phyloP scores from a whole-genome alignment of 2,329 filamentous ascomycete genomes.

The Cercospora canescens region DNA sequence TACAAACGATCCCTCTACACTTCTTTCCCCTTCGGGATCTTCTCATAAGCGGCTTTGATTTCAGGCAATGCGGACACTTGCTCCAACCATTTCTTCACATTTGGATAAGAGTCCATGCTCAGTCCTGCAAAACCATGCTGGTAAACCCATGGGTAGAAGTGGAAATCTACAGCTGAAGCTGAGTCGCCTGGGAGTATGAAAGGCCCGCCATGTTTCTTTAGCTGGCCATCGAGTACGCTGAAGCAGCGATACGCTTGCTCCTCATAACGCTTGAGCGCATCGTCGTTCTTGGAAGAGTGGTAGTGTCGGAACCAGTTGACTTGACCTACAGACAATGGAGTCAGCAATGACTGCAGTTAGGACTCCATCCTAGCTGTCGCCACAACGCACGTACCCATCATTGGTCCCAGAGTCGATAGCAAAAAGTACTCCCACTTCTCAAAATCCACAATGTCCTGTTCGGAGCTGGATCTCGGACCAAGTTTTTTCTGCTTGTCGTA shows the following conservation, averaged over 20 bases:
- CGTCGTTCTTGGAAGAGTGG: slow-evolving; percentile 42
- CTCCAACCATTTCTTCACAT: slow-evolving; percentile 42
- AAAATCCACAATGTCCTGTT: slow-evolving; percentile 46
- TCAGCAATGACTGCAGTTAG: not conserved
- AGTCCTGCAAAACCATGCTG: slow-evolving; percentile 42
- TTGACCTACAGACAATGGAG: slow-evolving; percentile 21
- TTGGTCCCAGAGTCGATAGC: slow-evolving; percentile 43
- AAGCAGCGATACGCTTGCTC: slow-evolving; percentile 46
- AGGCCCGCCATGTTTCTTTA: slow-evolving; percentile 40
- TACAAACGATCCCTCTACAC: not conserved
- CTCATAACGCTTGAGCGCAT: slow-evolving; percentile 43
- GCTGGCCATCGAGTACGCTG: slow-evolving; percentile 43
- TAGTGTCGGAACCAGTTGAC: slow-evolving; percentile 46
- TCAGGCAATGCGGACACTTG: slow-evolving; percentile 39
- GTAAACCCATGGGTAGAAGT: slow-evolving; percentile 46
- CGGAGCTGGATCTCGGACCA: slow-evolving; percentile 36
- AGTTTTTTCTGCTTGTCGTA: slow-evolving; percentile 46
- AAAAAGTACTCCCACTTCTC: slow-evolving; percentile 51
- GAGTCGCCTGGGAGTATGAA: slow-evolving; percentile 40
- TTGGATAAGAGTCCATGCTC: slow-evolving; percentile 42
- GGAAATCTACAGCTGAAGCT: slow-evolving; percentile 43
- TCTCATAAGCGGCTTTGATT: slow-evolving; percentile 45
- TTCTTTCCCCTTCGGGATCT: slow-evolving; percentile 33
- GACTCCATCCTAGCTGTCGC: not conserved
- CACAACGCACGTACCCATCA: slow-evolving; percentile 34